A percentile compares a stretch with the other conserved stretches of the same genome.
Evolutionary conservation across 2,329 filamentous ascomycete genomes (phyloP).

Genomic region (Aspergillus sojae): DNA sequence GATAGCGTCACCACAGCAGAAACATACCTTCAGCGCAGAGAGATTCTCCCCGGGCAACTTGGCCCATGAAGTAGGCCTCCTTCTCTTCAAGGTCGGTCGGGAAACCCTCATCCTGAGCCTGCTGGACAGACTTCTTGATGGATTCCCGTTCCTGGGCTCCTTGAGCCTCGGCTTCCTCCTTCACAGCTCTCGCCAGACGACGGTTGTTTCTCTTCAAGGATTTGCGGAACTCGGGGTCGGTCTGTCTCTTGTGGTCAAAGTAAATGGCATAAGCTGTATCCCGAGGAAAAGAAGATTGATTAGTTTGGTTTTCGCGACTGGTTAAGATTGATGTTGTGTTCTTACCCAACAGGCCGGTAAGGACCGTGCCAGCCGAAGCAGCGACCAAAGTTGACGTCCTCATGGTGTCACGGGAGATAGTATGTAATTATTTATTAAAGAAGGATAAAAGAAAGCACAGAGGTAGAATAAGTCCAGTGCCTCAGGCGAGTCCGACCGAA

Average conservation of each 20-base stretch:
- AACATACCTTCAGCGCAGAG: constrained; percentile 78
- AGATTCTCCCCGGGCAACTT: constrained; percentile 85
- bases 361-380: constrained; percentile 60
- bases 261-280: constrained; percentile 63
- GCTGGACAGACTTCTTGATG: constrained; percentile 75
- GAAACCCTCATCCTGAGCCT: constrained; percentile 89
- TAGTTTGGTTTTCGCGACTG: constrained; percentile 7
- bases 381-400: constrained; percentile 61
- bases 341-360: constrained; percentile 60
- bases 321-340: not conserved
- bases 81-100: constrained; percentile 87
- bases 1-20: constrained; percentile 7
- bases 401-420: constrained; percentile 41
- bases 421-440: constrained; percentile 1
- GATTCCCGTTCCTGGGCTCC: constrained; percentile 58
- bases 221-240: constrained; percentile 65
- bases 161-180: constrained; percentile 51
- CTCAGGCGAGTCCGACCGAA: not conserved
- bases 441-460: constrained; percentile 12
- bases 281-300: not conserved
- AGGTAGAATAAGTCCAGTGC: not conserved
- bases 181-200: constrained; percentile 49
- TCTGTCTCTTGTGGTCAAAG: constrained; percentile 67
- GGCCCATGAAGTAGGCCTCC: constrained; percentile 95
- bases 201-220: constrained; percentile 55